These are phyloP conservation scores for Sphaerostilbella broomeana DNA, from an alignment of 2,329 filamentous ascomycete genomes.

Conservation along the genomic window DNA sequence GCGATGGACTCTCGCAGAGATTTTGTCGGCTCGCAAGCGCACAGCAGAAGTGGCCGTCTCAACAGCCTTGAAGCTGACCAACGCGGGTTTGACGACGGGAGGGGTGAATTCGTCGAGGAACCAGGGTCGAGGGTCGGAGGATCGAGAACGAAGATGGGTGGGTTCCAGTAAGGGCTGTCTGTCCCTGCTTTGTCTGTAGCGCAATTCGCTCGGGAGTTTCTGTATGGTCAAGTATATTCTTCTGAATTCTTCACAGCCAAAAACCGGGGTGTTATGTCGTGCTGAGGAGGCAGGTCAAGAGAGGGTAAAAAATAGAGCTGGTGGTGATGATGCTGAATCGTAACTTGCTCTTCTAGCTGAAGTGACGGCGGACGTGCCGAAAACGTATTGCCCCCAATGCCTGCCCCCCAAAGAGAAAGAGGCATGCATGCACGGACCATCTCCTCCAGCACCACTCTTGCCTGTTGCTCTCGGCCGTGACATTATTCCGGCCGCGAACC, in stretches of 20 bases:
- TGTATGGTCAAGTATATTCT: too few relatives aligned
- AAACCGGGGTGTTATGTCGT: too few relatives aligned
- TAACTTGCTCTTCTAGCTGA: not conserved
- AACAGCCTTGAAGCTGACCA: too few relatives aligned
- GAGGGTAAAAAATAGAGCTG: not conserved
- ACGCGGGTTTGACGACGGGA: too few relatives aligned
- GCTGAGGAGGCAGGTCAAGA: not conserved
- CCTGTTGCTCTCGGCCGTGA: constrained; percentile 11
- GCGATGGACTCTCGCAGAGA: not conserved
- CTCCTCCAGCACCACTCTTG: not conserved
- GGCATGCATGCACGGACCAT: constrained; percentile 15
- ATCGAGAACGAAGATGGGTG: not conserved
- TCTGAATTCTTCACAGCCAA: too few relatives aligned
- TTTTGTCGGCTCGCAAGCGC: constrained; percentile 1
- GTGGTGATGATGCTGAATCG: not conserved
- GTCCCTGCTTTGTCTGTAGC: too few relatives aligned
- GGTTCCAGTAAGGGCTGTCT: not conserved
- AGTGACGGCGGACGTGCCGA: constrained; percentile 9
- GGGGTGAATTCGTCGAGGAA: not conserved
- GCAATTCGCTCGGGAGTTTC: too few relatives aligned
- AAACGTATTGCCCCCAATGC: not conserved
- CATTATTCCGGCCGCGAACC: constrained; percentile 19
- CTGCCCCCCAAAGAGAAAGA: too few relatives aligned
- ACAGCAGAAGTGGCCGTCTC: too few relatives aligned
- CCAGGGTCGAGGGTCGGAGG: not conserved